phyloP scores from a whole-genome alignment of 2,329 filamentous ascomycete species.

The Chaetomiaceae sp. region DNA sequence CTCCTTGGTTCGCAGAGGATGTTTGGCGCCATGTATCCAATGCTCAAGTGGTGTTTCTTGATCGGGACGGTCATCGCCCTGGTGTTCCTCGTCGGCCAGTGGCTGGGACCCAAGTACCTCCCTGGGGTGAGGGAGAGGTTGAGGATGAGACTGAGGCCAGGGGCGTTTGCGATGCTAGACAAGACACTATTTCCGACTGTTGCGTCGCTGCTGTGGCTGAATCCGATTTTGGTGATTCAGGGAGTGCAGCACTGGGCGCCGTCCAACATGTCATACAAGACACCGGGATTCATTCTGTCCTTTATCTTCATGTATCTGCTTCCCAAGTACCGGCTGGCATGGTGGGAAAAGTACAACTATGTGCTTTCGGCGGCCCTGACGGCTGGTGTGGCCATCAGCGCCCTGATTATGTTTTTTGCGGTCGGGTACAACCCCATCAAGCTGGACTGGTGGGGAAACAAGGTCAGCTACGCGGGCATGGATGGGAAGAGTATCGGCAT shows the following conservation, averaged over 20 bases:
- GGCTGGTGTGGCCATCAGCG: conserved; percentile 40
- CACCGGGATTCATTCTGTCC: conserved; percentile 38
- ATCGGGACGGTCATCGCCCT: conserved; percentile 37
- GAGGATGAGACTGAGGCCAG: conserved; percentile 28
- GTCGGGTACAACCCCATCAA: conserved; percentile 36
- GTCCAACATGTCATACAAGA: conserved; percentile 41
- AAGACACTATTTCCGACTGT: conserved; percentile 37
- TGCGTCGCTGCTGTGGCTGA: conserved; percentile 39
- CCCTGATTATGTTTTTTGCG: conserved; percentile 42
- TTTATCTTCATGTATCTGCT: conserved; percentile 44
- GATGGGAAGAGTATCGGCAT: conserved; percentile 30
- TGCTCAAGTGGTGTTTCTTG: conserved; percentile 44
- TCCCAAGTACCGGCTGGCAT: conserved; percentile 36
- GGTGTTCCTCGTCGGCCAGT: conserved; percentile 34
- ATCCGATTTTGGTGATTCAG: conserved; percentile 39
- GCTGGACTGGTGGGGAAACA: conserved; percentile 44
- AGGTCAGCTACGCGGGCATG: conserved; percentile 36
- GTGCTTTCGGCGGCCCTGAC: conserved; percentile 40
- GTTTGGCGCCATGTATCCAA: conserved; percentile 40
- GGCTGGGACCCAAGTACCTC: conserved; percentile 35
- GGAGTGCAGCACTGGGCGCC: conserved; percentile 43
- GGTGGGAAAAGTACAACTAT: conserved; percentile 47
- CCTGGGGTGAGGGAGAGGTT: conserved; percentile 34
- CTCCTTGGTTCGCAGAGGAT: conserved; percentile 35
- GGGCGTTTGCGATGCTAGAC: conserved; percentile 35